Conservation (phyloP, 306 rosid species). For the Pachyrhizus erosus region DNA sequence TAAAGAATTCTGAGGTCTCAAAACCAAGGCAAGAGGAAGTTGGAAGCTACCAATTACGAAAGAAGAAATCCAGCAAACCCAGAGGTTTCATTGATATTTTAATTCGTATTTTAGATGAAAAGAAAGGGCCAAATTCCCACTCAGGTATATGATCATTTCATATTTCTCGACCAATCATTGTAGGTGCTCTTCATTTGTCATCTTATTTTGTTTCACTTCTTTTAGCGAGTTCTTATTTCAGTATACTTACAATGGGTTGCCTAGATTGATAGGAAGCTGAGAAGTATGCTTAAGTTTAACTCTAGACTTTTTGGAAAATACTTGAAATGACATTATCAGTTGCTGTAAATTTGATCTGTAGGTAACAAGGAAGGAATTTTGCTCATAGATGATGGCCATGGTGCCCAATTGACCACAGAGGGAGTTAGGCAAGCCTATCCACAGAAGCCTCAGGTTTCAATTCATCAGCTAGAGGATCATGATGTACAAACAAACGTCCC, state of each 20-base stretch:
- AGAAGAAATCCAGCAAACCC: slow-evolving; percentile 68
- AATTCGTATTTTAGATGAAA: slow-evolving; percentile 59
- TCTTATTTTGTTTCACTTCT: background rate
- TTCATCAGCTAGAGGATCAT: slow-evolving; percentile 46
- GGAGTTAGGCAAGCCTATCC: slow-evolving; percentile 49
- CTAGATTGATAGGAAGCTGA: slow-evolving; percentile 21
- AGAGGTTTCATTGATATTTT: slow-evolving; percentile 75
- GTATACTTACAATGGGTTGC: background rate
- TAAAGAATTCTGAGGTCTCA: slow-evolving; percentile 51
- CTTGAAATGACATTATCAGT: slow-evolving; percentile 2
- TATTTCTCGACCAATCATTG: background rate
- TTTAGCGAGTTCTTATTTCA: background rate
- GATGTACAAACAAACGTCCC: slow-evolving; percentile 47
- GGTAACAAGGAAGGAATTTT: slow-evolving; percentile 56
- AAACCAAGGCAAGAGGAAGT: slow-evolving; percentile 60
- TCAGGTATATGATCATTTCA: slow-evolving; percentile 54
- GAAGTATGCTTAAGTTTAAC: background rate
- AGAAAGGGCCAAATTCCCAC: slow-evolving; percentile 55
- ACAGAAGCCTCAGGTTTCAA: slow-evolving; percentile 48
- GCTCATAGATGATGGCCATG: slow-evolving; percentile 43
- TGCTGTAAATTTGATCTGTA: slow-evolving; percentile 32
- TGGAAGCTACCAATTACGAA: slow-evolving; percentile 75
- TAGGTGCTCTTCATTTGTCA: slow-evolving; percentile 31
- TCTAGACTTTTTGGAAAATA: background rate
- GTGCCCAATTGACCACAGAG: slow-evolving; percentile 48